Base-by-base conservation (phyloP, 192 early-diverging fungal species). In the Powellomyces hirtus region DNA sequence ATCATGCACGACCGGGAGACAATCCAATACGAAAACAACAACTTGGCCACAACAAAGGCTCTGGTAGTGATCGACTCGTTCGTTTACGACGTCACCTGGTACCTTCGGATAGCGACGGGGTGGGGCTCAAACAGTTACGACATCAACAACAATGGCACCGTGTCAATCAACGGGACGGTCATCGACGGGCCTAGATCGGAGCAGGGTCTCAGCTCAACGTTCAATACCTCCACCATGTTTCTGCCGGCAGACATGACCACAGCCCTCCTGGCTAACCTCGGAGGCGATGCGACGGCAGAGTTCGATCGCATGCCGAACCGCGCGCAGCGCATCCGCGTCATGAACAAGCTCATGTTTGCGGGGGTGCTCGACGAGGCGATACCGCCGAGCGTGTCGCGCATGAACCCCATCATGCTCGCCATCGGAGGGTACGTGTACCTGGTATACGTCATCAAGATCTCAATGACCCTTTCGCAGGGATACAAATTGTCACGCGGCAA, bases 321-420 rank as follows among this genome's bases (percentile, higher is more conserved):
- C 24, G 4, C 10, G 7, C 16, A 7, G n/a, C 14, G 18, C 36
- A 46, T 63, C 13, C 11, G 18, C 11, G 61, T 31, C 11, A 44
- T 63, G 38, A 63, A 63, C 61, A 63, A 63, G 42, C 61, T 63
- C 34, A 29, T 63, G 14, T 63, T 63, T 30, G 61, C 61, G 18
- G 61, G 61, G 13, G 27, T 63, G 11, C 44, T 63, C n/a, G 14
- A 14, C 38, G 61, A 63, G 20, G 61, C 61, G 11, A n/a, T 63
- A 20, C 38, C 61, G 0, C 61, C 61, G 38, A 20, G 20, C 18
- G 29, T 30, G 13, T 16, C 20, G 20, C 37, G 44, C 27, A 18
- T 22, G 0, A 63, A 63, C 61, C 61, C 38, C 24, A 20, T 63
- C n/a, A 1, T 63, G 11, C n/a, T 63, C 34, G 38, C 18, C 61